A percentile compares a stretch with the other conserved stretches of the same genome.
Conservation (phyloP, 768 basidiomycete genomes). For the Daedalea quercina region DNA sequence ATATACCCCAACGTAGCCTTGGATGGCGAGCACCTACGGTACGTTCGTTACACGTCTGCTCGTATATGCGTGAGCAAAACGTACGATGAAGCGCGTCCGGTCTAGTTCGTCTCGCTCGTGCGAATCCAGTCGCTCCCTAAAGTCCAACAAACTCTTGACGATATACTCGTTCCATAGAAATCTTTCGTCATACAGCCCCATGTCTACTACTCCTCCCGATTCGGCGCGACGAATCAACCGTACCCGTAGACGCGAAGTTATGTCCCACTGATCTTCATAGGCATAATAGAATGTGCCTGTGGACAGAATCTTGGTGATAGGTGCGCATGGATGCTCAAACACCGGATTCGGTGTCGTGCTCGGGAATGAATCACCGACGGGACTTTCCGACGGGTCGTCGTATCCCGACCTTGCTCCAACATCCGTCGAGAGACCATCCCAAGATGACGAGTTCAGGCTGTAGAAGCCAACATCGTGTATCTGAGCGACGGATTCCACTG, state of each 20-base stretch:
- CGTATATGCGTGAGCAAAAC: slow-evolving; percentile 19
- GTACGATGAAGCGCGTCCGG: slow-evolving; percentile 75
- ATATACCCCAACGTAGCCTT: slow-evolving; percentile 87
- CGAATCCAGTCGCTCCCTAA: slow-evolving; percentile 70
- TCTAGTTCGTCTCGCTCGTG: slow-evolving; percentile 73
- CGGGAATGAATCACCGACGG: slow-evolving; percentile 38
- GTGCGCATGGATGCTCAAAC: slow-evolving; percentile 86
- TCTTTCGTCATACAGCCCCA: slow-evolving; percentile 64
- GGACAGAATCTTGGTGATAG: slow-evolving; percentile 85
- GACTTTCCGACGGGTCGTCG: slow-evolving; percentile 45
- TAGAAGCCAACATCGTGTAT: slow-evolving; percentile 90
- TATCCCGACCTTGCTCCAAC: slow-evolving; percentile 45
- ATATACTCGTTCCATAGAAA: slow-evolving; percentile 97
- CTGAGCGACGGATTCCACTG: slow-evolving; percentile 65
- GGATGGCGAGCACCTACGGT: slow-evolving; percentile 75
- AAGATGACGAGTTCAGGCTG: slow-evolving; percentile 74
- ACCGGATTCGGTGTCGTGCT: slow-evolving; percentile 38
- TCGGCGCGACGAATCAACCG: slow-evolving; percentile 37
- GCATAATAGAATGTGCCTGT: slow-evolving; percentile 95
- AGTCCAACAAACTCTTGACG: slow-evolving; percentile 80
- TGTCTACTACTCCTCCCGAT: slow-evolving; percentile 32
- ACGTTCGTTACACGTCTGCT: background rate
- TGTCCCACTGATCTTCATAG: slow-evolving; percentile 76
- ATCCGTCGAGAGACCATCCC: slow-evolving; percentile 74
- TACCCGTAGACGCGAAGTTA: slow-evolving; percentile 75